Evolutionary conservation across 1,139 yeast genomes (phyloP).

Genomic region (Suhomyces coccinellae): DNA sequence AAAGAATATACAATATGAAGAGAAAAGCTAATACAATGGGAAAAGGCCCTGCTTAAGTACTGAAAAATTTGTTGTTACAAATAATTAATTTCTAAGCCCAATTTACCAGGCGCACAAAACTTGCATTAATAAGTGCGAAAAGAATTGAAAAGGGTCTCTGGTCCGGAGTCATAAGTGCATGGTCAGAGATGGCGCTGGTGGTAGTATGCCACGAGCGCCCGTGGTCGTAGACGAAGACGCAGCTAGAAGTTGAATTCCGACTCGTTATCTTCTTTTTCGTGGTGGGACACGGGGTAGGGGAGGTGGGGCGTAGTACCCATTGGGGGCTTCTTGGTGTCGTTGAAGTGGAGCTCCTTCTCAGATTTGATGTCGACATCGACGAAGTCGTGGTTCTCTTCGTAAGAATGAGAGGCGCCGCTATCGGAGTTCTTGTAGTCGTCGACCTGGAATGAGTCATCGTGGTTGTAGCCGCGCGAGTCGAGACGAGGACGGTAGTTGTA

Average conservation of each 20-base stretch:
- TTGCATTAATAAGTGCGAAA: not conserved
- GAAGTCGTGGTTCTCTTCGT: constrained; percentile 16
- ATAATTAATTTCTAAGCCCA: not conserved
- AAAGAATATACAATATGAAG: not conserved
- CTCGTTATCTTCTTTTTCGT: constrained; percentile 12
- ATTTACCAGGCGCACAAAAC: not conserved
- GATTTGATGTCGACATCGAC: constrained; percentile 16
- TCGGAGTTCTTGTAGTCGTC: constrained; percentile 1
- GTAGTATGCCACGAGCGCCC: no score
- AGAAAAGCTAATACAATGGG: not conserved
- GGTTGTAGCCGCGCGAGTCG: not conserved
- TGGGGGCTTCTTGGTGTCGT: not conserved
- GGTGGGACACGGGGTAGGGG: constrained; percentile 17
- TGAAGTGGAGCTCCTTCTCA: not conserved
- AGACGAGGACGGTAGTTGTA: not conserved
- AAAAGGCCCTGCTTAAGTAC: not conserved
- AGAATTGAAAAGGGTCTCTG: not conserved
- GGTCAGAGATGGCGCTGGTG: no score
- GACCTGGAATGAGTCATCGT: not conserved
- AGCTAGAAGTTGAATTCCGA: constrained; percentile 17
- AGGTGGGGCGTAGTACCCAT: constrained; percentile 5
- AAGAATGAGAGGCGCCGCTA: not conserved
- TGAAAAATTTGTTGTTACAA: not conserved
- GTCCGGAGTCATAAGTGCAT: not conserved
- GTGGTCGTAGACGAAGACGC: not conserved